These are phyloP conservation scores for Corymbia citriodora DNA, from an alignment of 441 rosid species.

Conservation along the genomic window DNA sequence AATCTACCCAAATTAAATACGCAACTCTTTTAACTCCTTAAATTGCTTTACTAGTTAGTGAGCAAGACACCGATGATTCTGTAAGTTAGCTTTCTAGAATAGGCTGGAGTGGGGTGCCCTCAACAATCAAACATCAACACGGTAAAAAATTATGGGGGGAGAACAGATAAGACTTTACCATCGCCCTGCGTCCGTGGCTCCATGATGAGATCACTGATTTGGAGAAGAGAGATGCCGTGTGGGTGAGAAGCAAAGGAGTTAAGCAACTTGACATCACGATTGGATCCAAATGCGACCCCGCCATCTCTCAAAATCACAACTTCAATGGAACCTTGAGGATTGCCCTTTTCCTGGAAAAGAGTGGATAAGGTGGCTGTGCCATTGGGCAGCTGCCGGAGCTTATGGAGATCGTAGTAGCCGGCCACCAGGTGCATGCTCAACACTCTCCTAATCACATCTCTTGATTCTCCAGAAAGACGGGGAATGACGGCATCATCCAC, in stretches of 20 bases:
- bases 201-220: neutral
- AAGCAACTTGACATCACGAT: neutral
- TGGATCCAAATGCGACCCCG: neutral
- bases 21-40: neutral
- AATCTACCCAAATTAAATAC: neutral
- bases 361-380: neutral
- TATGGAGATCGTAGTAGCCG: neutral
- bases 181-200: neutral
- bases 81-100: neutral
- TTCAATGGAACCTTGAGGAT: neutral
- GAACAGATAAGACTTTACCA: neutral
- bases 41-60: neutral
- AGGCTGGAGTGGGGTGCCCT: neutral
- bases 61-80: neutral
- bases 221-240: neutral
- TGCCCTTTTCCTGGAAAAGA: neutral
- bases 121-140: neutral
- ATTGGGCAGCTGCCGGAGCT: constrained; percentile 1
- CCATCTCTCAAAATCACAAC: neutral
- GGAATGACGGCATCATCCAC: constrained; percentile 3
- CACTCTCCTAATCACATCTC: neutral
- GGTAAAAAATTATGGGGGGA: neutral
- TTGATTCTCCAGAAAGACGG: neutral
- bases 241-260: neutral
- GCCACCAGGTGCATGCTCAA: constrained; percentile 4